These are phyloP conservation scores for Lotus japonicus DNA, from an alignment of 306 rosid species.

Conservation along the genomic window DNA sequence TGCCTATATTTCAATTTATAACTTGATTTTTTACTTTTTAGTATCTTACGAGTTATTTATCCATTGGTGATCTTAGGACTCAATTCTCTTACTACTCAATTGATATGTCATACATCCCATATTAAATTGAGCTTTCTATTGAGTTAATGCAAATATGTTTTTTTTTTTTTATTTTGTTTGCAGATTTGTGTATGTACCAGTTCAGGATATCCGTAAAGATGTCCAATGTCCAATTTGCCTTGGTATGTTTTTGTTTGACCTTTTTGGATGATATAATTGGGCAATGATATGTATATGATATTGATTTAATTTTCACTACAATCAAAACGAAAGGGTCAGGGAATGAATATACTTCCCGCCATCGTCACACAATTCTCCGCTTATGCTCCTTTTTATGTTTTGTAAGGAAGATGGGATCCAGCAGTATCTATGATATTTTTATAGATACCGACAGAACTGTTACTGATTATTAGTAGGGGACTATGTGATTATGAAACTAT, in stretches of 20 bases:
- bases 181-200: constrained; percentile 61
- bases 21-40: too few species aligned
- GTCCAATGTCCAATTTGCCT: constrained; percentile 97
- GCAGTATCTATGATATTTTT: background rate
- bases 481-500: constrained; percentile 2
- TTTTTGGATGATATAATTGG: constrained; percentile 6
- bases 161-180: constrained; percentile 26
- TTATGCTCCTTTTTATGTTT: background rate
- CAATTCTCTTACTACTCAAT: background rate
- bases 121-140: constrained; percentile 1
- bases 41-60: too few species aligned
- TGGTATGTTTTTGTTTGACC: constrained; percentile 46
- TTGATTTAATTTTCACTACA: background rate
- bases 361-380: background rate
- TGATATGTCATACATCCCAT: constrained; percentile 11
- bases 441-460: background rate
- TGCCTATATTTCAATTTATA: too few species aligned
- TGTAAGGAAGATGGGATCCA: background rate
- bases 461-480: background rate
- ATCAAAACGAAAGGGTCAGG: background rate
- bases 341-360: background rate
- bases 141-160: constrained; percentile 7
- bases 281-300: constrained; percentile 3
- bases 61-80: background rate
- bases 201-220: constrained; percentile 69